Evolutionary conservation across 1,139 yeast species (phyloP), one percentile per base, ranked within the genome.

Genomic region (Yamadazyma diospyri): DNA sequence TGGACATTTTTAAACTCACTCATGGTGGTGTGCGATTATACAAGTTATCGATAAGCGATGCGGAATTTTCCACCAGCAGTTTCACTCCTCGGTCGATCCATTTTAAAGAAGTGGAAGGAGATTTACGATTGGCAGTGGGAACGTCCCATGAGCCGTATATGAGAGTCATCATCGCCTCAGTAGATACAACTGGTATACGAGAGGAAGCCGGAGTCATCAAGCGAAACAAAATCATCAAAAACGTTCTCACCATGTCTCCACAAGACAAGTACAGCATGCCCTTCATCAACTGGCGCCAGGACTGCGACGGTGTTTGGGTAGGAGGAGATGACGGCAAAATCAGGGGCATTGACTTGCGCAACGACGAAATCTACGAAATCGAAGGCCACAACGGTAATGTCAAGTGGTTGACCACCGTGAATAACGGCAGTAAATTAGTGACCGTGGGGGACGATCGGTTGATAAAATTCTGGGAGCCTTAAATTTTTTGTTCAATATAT

Each of bases 121-220:
- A 8, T 34, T 4, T 64, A 68, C 6, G 43, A 63, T 38, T 77
- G 13, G 76, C 76, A 0, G 69, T 79, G 1, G 86, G 78, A 0
- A 85, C 95, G 0, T 79, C 88, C 1, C 92, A 84, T 45, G 72
- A 75, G 18, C 95, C 95, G 2, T 81, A 67, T 47, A 78, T 83
- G 85, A 57, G 94, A 40, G 47, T 83, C 8, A 43, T 44, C 3
- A 27, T 45, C 3, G 66, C 84, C 3, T 52, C 79, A 0, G 65
- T 76, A 0, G 47, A 63, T 14, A n/a, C 30, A 5, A 32, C 9
- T 16, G n/a, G 11, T 12, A 16, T 23, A 3, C 25, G 28, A 5
- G 38, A 33, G 7, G 32, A n/a, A n/a, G n/a, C 16, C 9, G 13
- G 16, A n/a, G 16, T 30, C 1, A 55, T 65, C 23, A 45, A 46